Base-by-base conservation (phyloP, 73 alveolate genomes). In the Paramecium sexaurelia region DNA sequence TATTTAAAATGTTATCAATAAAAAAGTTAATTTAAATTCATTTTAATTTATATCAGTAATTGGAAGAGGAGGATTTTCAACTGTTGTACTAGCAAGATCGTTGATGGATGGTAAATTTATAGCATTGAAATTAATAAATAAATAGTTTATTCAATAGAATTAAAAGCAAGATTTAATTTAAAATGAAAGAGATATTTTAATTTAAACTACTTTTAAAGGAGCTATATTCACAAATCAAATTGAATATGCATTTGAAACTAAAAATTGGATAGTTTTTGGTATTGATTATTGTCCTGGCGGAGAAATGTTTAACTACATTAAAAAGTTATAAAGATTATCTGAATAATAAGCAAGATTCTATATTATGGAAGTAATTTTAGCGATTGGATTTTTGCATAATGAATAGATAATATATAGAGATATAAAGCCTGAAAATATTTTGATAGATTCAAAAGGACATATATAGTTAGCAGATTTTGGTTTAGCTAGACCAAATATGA, bases 381-480 rank as follows among this genome's bases (percentile, higher is more conserved):
- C 96, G 0, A 36, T 92, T 45, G 92, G 91, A 6, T 82, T 57
- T 39, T 71, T 92, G 11, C 98, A 96, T 55, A 90, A 93, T 57
- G 85, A 91, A 55, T 20, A 51, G 10, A 51, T 51, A 13, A 51
- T 51, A 5, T 51, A 51, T 51, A 92, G 98, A 95, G 98, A 96
- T 88, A 90, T 96, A 61, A 96, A 96, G 90, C 97, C 97, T 67
- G 98, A 96, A 90, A 96, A 96, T 87, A 91, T 96, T 26, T 92
- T 95, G 40, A 85, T 96, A 6, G 97, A 95, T 85, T 75, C 87
- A 40, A 88, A 92, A 86, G 96, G 97, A 55, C 66, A 96, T 26
- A 96, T 97, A 5, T 95, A 97, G 91, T 87, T 98, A 1, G 96
- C 99, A 39, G 99, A 97, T 88, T 97, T 97, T 86, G 98, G 99